Base-by-base conservation (phyloP, 805 yeast genomes). In the Saccharomycopsis selenospora region DNA sequence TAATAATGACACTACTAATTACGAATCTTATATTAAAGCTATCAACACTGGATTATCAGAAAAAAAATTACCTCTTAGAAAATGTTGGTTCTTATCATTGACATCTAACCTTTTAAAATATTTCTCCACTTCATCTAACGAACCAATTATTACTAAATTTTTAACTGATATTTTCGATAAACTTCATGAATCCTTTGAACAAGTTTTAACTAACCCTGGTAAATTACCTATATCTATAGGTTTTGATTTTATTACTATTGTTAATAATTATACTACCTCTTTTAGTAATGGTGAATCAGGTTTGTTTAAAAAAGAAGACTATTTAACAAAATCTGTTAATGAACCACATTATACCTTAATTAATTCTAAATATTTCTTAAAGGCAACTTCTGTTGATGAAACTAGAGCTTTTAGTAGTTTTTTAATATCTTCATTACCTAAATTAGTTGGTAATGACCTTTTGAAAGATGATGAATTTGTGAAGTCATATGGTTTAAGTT, bases 41-140 rank as follows among this genome's bases (percentile, higher is more conserved):
- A 61, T 85, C 27, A 64, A 63, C n/a, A 64, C 69, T 14, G 96
- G 96, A 0, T 65, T 88, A 11, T 60, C 65, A 11, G 90, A 85
- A 33, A 73, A 84, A 57, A 85, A 85, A 55, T 63, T 73, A 10
- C 75, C 75, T 27, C 63, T 85, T 22, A 75, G 83, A 55, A 78
- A 77, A 58, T 65, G 77, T 18, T 91, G 97, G 97, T 72, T 74
- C 48, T 59, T 70, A 30, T 63, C 76, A 29, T 58, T 83, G 13
- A 81, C 78, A 3, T 55, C 60, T 1, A 55, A 60, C 4, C 38
- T 4, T 23, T 48, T 62, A 42, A 44, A 47, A 11, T 48, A 51
- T 36, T 53, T 57, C 14, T 28, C 28, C 14, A 18, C 38, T 8
- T 41, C 41, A 20, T 13, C 18, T 24, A 22, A 36, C 7, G 23